Conservation (phyloP, 176 grass and related monocot genomes). For the Oryza brachyantha region DNA sequence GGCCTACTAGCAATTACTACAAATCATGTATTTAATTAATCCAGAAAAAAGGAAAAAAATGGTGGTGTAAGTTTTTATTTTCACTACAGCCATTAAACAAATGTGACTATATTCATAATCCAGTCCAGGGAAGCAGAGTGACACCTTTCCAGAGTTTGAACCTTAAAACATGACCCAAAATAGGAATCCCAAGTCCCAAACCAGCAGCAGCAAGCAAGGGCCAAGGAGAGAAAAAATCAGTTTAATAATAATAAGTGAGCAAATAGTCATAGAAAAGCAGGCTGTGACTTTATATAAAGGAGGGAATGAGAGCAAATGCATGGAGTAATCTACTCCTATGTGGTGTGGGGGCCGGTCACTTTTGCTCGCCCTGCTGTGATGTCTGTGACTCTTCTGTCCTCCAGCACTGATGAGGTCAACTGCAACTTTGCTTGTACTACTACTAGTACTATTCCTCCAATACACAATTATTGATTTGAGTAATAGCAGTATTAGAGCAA, state of each 20-base stretch:
- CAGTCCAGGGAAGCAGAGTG: neutral
- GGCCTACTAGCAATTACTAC: neutral
- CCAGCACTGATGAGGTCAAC: neutral
- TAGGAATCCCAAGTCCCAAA: constrained; percentile 9
- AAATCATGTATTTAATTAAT: too few relatives aligned
- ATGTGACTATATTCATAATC: neutral
- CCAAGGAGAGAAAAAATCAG: neutral
- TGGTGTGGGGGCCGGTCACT: neutral
- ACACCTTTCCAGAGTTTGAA: neutral
- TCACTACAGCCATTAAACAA: neutral
- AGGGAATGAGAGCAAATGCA: constrained; percentile 26
- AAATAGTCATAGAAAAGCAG: neutral
- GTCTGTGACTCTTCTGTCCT: neutral
- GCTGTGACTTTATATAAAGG: constrained; percentile 37
- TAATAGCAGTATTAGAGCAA: too few relatives aligned
- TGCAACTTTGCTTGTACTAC: neutral
- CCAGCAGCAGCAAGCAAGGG: neutral
- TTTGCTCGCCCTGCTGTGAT: neutral
- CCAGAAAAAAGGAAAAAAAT: too few relatives aligned
- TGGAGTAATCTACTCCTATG: neutral
- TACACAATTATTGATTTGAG: too few relatives aligned
- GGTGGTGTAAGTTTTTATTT: neutral
- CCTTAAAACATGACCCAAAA: constrained; percentile 40
- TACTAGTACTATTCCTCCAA: too few relatives aligned
- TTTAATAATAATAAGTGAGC: neutral